phyloP scores from a whole-genome alignment of 176 grass and related monocot species.

The Aegilops longissima region DNA sequence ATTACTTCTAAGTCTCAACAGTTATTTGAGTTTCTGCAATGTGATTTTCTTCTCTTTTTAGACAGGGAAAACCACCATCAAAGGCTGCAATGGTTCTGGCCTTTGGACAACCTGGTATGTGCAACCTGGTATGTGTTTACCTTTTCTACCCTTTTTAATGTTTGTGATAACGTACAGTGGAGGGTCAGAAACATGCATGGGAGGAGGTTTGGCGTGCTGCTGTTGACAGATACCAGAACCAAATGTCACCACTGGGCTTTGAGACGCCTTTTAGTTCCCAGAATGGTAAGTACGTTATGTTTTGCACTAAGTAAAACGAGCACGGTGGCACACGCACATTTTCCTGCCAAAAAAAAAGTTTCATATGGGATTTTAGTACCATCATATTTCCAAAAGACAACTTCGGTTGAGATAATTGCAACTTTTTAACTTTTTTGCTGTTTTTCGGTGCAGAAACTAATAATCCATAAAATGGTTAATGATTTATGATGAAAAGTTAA shows the following conservation, averaged over 20 bases:
- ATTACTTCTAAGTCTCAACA: not conserved
- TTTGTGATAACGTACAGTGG: conserved; percentile 16
- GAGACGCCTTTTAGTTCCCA: conserved; percentile 7
- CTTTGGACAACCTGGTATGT: conserved; percentile 63
- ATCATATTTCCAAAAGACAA: not conserved
- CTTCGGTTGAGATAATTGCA: not conserved
- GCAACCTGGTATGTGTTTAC: not conserved
- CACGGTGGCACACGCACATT: too few relatives aligned
- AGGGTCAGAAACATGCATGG: conserved; percentile 50
- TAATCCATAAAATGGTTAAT: too few relatives aligned
- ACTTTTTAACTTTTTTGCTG: not conserved
- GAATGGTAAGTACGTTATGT: not conserved
- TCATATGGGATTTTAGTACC: too few relatives aligned
- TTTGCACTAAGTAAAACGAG: too few relatives aligned
- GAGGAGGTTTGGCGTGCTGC: conserved; percentile 48
- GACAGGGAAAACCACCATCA: conserved; percentile 45
- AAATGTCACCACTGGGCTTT: conserved; percentile 37
- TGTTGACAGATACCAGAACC: conserved; percentile 45
- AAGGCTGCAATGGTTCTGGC: conserved; percentile 59
- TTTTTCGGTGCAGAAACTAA: too few relatives aligned
- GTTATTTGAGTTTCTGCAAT: not conserved
- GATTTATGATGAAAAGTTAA: too few relatives aligned
- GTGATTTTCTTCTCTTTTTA: conserved; percentile 37
- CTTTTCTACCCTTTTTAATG: conserved; percentile 9
- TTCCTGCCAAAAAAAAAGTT: too few relatives aligned